These are phyloP conservation scores for Scutellaria galericulata DNA, from an alignment of 257 asterid species.

Conservation along the genomic window DNA sequence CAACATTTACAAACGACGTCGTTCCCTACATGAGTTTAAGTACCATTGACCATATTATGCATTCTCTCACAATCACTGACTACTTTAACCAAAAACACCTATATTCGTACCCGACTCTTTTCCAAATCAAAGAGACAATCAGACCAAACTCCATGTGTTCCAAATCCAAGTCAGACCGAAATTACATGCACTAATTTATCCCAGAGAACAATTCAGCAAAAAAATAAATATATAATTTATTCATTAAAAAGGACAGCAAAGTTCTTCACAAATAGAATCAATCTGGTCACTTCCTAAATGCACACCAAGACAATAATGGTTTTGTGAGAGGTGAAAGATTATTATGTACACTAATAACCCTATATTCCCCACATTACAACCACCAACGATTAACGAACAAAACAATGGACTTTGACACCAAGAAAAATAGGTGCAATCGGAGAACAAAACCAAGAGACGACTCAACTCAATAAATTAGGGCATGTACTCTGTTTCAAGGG, in stretches of 20 bases:
- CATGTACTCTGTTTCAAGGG: conserved; percentile 48
- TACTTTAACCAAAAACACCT: background rate
- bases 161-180: background rate
- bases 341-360: conserved; percentile 43
- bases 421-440: conserved; percentile 19
- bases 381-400: conserved; percentile 32
- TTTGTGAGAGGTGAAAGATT: conserved; percentile 31
- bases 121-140: no score
- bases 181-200: background rate
- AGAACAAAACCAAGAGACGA: background rate
- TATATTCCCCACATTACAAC: conserved; percentile 38
- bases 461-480: conserved; percentile 35
- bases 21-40: background rate
- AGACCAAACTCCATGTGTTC: no score
- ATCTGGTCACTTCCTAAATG: conserved; percentile 28
- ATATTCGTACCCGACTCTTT: no score
- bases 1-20: background rate
- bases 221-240: conserved; percentile 16
- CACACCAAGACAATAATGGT: conserved; percentile 34
- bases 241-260: conserved; percentile 22
- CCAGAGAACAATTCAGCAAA: background rate
- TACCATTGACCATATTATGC: background rate
- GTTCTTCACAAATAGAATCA: conserved; percentile 30
- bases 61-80: background rate
- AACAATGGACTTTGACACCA: conserved; percentile 39